Base-by-base conservation (phyloP, 345 rosid species). In the Populus alba region DNA sequence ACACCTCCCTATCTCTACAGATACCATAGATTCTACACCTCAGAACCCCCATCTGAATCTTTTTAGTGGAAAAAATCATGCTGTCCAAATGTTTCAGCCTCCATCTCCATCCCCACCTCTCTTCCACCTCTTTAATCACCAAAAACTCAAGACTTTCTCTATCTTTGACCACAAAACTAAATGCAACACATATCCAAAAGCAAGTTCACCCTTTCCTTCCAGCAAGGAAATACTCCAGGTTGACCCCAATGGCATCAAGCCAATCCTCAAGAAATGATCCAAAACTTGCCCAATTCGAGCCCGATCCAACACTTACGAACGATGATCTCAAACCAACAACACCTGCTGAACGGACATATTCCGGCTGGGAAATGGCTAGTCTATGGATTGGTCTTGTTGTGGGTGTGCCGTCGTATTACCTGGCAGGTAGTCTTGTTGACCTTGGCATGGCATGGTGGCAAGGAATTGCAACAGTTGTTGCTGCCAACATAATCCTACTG, bases 381-480 rank as follows among this genome's bases (percentile, higher is more conserved):
- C 88, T 92, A 18, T 95, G 98, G 99, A 85, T 95, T n/a, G 98
- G 99, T 45, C 96, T 95, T 4, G 99, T 93, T 13, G 97, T 93
- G 20, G 99, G 99, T 35, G 98, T 95, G 18, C 99, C 99, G 27
- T 68, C 99, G 0, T 95, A 91, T 68, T 95, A 93, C 88, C 81
- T 95, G 8, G 99, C 99, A 0, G 99, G 97, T 0, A 90, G 93
- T 84, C 85, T 95, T 20, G 99, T 93, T 1, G 98, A 95, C 73
- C 84, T 95, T 8, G 99, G 99, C 51, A 95, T 95, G 99, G 90
- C 99, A 6, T 95, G 99, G 99, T 95, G 99, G 99, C 99, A 95
- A 85, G 99, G 97, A 8, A 89, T 95, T 65, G 92, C 92, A 22
- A 93, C 96, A 3, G 98, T 95, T 37, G 92, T 95, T 68, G 86